phyloP scores from a whole-genome alignment of 306 rosid genomes.

The Malus sieversii region DNA sequence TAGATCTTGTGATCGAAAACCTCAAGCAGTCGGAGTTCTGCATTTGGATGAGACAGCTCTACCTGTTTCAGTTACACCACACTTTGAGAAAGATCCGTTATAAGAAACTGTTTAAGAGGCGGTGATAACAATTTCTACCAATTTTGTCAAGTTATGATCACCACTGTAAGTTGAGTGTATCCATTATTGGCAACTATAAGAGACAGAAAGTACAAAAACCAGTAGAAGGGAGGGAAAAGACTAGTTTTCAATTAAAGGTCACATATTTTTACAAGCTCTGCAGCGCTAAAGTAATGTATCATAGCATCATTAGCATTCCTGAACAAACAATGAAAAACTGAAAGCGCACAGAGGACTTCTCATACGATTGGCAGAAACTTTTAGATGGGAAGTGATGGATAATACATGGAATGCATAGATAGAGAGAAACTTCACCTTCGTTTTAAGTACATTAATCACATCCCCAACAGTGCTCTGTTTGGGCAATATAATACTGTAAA shows the following conservation, averaged over 20 bases:
- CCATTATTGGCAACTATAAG: no score
- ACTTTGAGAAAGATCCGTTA: not conserved
- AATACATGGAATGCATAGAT: not conserved
- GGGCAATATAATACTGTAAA: slow-evolving; percentile 63
- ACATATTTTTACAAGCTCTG: no score
- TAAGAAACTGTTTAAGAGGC: not conserved
- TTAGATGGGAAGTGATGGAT: not conserved
- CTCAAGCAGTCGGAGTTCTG: slow-evolving; percentile 80
- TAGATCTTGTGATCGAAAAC: slow-evolving; percentile 89
- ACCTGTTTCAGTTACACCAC: slow-evolving; percentile 43
- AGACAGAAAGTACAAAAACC: no score
- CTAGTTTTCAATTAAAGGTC: no score
- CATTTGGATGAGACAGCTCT: slow-evolving; percentile 77
- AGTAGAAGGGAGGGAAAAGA: no score
- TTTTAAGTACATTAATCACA: slow-evolving; percentile 56
- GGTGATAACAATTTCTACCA: not conserved
- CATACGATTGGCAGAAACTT: not conserved
- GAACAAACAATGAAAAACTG: no score
- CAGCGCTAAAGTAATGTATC: no score
- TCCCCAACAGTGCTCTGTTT: slow-evolving; percentile 70
- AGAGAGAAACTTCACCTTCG: slow-evolving; percentile 39
- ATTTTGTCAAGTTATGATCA: no score
- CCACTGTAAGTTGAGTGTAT: no score
- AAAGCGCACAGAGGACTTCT: not conserved
- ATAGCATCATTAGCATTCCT: no score